These are phyloP conservation scores for Cicer yamashitae DNA, from an alignment of 306 rosid species.

Conservation along the genomic window DNA sequence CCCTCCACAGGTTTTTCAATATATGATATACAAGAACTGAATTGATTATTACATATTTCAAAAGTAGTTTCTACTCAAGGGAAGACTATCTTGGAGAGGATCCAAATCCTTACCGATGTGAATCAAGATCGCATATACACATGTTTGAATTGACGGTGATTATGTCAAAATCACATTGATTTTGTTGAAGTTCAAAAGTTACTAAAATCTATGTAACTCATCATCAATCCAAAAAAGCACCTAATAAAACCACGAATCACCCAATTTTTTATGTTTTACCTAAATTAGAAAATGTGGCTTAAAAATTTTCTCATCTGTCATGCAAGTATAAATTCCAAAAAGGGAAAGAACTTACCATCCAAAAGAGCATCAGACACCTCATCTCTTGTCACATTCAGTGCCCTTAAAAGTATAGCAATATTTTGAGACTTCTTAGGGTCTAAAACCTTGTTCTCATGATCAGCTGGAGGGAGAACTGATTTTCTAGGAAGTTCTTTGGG, in stretches of 20 bases:
- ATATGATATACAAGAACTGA: slow-evolving; percentile 21
- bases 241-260: too few relatives aligned
- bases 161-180: too few relatives aligned
- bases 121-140: not conserved
- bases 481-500: slow-evolving; percentile 71
- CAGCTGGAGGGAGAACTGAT: slow-evolving; percentile 75
- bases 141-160: too few relatives aligned
- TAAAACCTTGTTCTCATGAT: slow-evolving; percentile 77
- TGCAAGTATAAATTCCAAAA: slow-evolving; percentile 35
- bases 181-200: too few relatives aligned
- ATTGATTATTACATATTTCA: slow-evolving; percentile 16
- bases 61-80: not conserved
- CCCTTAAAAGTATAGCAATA: slow-evolving; percentile 91
- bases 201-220: too few relatives aligned
- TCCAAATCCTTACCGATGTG: not conserved
- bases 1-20: slow-evolving; percentile 27
- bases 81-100: too few relatives aligned
- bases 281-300: slow-evolving; percentile 36
- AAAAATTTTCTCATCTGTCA: not conserved
- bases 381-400: slow-evolving; percentile 89
- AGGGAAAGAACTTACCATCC: slow-evolving; percentile 65
- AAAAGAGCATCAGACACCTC: slow-evolving; percentile 94
- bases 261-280: not conserved
- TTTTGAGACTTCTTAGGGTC: slow-evolving; percentile 98
- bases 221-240: too few relatives aligned